Conservation (phyloP, 179 eudicot species). For the Spergularia azorica region DNA sequence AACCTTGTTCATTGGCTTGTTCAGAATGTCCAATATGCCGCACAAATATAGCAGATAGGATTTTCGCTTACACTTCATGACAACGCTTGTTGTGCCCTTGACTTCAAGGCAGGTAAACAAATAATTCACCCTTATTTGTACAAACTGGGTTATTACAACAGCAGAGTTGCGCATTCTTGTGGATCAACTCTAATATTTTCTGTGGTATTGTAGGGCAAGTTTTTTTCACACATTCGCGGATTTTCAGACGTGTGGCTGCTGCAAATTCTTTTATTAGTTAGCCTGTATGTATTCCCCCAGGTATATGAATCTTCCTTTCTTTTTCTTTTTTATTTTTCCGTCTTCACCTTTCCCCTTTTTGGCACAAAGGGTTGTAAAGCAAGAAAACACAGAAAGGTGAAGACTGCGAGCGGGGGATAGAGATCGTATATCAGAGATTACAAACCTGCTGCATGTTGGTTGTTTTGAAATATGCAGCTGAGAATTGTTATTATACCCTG, state of each 20-base stretch:
- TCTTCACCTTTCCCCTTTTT: conserved; percentile 14
- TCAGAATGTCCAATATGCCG: conserved; percentile 96
- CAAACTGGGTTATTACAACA: neutral
- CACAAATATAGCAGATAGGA: conserved; percentile 83
- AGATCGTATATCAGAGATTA: conserved; percentile 17
- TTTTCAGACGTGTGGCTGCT: conserved; percentile 25
- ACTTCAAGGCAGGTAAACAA: conserved; percentile 31
- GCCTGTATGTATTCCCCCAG: conserved; percentile 48
- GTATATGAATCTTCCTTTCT: conserved; percentile 33
- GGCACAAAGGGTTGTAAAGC: conserved; percentile 38
- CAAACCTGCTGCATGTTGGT: conserved; percentile 30
- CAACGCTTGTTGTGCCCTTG: conserved; percentile 23
- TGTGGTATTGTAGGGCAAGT: conserved; percentile 29
- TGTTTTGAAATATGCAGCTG: conserved; percentile 26
- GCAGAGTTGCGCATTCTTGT: neutral
- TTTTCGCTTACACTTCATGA: conserved; percentile 87
- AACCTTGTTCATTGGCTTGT: conserved; percentile 97
- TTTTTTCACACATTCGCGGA: conserved; percentile 25
- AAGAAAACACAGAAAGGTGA: conserved; percentile 29
- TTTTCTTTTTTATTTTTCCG: neutral
- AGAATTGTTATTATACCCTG: conserved; percentile 21
- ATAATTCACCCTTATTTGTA: neutral
- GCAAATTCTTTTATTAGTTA: conserved; percentile 59
- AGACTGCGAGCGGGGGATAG: neutral
- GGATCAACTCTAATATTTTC: neutral